A percentile compares a stretch with the other conserved stretches of the same genome.
phyloP scores from a whole-genome alignment of 108 stramenopile species.

The Nitzschia putrida region DNA sequence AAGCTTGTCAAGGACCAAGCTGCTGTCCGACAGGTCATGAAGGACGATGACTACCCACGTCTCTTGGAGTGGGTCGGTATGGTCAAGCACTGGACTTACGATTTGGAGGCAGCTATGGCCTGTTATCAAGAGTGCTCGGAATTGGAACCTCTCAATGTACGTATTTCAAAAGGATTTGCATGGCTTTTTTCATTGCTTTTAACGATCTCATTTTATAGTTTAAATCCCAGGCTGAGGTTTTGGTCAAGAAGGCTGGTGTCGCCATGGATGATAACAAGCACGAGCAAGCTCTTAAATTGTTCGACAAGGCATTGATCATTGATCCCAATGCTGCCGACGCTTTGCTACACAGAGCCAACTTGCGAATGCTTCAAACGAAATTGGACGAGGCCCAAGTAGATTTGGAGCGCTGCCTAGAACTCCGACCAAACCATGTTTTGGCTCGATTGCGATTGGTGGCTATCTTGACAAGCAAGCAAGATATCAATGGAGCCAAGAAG shows the following conservation, averaged over 20 bases:
- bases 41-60: constrained; percentile 63
- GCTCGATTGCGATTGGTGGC: constrained; percentile 86
- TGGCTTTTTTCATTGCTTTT: background rate
- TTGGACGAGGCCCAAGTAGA: constrained; percentile 68
- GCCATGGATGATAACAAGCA: constrained; percentile 82
- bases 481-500: constrained; percentile 67
- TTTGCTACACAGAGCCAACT: constrained; percentile 84
- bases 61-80: constrained; percentile 89
- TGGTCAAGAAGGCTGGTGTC: constrained; percentile 88
- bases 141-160: constrained; percentile 81
- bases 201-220: background rate
- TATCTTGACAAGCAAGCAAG: constrained; percentile 72
- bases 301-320: constrained; percentile 69
- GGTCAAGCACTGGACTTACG: constrained; percentile 85
- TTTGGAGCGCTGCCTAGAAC: constrained; percentile 65
- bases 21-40: constrained; percentile 51
- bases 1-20: constrained; percentile 50
- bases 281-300: constrained; percentile 67
- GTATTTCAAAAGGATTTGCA: constrained; percentile 12
- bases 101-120: constrained; percentile 69
- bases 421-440: constrained; percentile 81
- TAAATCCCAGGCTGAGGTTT: constrained; percentile 53
- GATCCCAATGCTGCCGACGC: constrained; percentile 83
- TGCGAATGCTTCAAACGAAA: constrained; percentile 76
- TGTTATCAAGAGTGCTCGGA: constrained; percentile 78